Percentiles rank a stretch among this genome's conserved stretches.
Evolutionary conservation across 2,329 filamentous ascomycete genomes (phyloP).

Genomic region (Aspergillus awamori): DNA sequence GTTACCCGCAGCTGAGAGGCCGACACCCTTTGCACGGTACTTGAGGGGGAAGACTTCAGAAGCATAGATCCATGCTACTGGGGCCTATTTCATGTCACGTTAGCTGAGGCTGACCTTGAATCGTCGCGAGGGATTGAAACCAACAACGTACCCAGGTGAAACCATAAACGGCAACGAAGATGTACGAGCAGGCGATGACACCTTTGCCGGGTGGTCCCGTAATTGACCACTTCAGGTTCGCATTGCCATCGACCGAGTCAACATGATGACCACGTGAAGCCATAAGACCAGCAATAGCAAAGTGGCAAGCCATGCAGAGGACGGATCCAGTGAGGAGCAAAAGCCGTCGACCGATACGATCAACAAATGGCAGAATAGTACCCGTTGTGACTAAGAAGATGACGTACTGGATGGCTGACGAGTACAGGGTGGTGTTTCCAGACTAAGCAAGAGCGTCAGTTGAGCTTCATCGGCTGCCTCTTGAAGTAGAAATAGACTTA

Average conservation of each 20-base stretch:
- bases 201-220: constrained; percentile 56
- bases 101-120: not conserved
- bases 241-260: constrained; percentile 51
- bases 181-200: constrained; percentile 68
- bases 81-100: constrained; percentile 45
- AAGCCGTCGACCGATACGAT: constrained; percentile 53
- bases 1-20: constrained; percentile 62
- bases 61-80: constrained; percentile 61
- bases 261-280: constrained; percentile 52
- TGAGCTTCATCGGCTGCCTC: not conserved
- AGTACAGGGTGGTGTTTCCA: constrained; percentile 50
- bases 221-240: constrained; percentile 51
- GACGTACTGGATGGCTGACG: constrained; percentile 60
- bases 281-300: constrained; percentile 58
- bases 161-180: constrained; percentile 41
- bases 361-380: constrained; percentile 53
- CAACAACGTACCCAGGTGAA: constrained; percentile 46
- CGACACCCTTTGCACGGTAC: constrained; percentile 67
- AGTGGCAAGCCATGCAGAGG: constrained; percentile 54
- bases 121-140: too few species aligned
- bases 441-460: constrained; percentile 26
- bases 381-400: constrained; percentile 59
- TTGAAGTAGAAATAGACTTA: constrained; percentile 15
- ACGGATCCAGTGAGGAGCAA: constrained; percentile 53
- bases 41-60: constrained; percentile 67